Evolutionary conservation across 2,329 filamentous ascomycete genomes (phyloP).

Genomic region (Phaeoacremonium minimum): DNA sequence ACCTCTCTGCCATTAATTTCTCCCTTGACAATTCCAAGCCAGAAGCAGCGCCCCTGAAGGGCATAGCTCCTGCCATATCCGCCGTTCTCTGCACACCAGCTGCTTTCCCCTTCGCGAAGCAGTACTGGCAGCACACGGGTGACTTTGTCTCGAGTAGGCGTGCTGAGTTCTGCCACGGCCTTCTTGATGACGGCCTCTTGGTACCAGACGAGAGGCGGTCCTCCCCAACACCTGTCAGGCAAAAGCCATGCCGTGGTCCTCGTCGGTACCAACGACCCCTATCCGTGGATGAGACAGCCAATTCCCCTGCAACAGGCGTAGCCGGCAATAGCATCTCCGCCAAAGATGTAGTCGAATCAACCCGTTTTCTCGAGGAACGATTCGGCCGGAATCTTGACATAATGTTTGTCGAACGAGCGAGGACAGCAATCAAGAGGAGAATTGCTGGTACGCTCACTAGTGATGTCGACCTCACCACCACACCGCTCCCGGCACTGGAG

Average conservation of each 20-base stretch:
- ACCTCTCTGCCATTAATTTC: conserved; percentile 57
- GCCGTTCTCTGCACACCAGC: conserved; percentile 68
- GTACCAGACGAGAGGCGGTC: conserved; percentile 22
- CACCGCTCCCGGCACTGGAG: conserved; percentile 44
- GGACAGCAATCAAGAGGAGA: conserved; percentile 76
- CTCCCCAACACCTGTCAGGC: conserved; percentile 17
- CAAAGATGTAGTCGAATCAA: conserved; percentile 58
- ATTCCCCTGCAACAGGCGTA: conserved; percentile 9
- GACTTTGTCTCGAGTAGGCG: conserved; percentile 88
- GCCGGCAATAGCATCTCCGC: conserved; percentile 11
- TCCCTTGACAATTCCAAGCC: conserved; percentile 54
- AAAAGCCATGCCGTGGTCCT: conserved; percentile 62
- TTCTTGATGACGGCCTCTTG: conserved; percentile 66
- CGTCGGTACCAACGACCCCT: conserved; percentile 67
- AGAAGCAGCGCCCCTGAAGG: conserved; percentile 44
- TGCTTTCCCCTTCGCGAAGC: conserved; percentile 71
- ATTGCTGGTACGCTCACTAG: conserved; percentile 82
- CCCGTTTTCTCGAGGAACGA: conserved; percentile 84
- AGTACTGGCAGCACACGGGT: conserved; percentile 96
- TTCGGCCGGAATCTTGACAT: conserved; percentile 89
- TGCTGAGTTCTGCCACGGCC: conserved; percentile 79
- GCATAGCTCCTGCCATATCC: conserved; percentile 57
- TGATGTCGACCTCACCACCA: conserved; percentile 58
- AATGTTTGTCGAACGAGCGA: conserved; percentile 74
- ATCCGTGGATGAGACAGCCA: conserved; percentile 29